These are phyloP conservation scores for Hymenoscyphus occultus DNA, from an alignment of 2,329 filamentous ascomycete species.

Conservation along the genomic window DNA sequence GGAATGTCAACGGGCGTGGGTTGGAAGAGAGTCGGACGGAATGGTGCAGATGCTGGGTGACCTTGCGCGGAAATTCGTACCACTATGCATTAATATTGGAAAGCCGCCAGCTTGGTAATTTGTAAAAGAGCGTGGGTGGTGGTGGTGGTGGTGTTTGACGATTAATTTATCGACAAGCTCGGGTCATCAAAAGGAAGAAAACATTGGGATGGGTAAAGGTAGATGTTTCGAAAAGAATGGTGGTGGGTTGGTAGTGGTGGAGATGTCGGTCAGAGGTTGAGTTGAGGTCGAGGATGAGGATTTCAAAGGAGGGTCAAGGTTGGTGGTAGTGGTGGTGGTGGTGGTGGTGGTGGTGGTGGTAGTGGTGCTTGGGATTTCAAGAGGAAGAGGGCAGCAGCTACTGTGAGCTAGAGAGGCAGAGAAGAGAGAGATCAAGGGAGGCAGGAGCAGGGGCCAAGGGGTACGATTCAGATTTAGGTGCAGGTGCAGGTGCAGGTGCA, in stretches of 20 bases:
- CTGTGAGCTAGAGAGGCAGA: not conserved
- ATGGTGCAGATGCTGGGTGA: slow-evolving; percentile 24
- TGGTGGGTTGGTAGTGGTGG: not conserved
- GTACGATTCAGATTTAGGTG: no score
- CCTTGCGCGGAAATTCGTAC: slow-evolving; percentile 20
- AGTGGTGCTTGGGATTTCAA: not conserved
- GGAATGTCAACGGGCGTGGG: slow-evolving; percentile 12
- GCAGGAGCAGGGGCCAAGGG: not conserved
- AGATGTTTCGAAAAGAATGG: not conserved
- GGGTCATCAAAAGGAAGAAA: not conserved
- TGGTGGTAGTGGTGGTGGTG: no score
- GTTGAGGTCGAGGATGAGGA: not conserved
- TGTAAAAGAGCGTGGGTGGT: slow-evolving; percentile 11
- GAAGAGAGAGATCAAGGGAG: not conserved
- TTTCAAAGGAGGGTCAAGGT: not conserved
- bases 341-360: not conserved
- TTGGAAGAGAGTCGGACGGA: slow-evolving; percentile 21
- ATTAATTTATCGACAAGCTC: not conserved
- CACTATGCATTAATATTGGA: slow-evolving; percentile 22
- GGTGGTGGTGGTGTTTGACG: not conserved
- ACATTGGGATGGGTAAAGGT: not conserved
- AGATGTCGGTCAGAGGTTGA: no score
- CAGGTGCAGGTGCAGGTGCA: not conserved
- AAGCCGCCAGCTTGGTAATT: not conserved
- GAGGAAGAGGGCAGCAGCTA: not conserved